phyloP scores from a whole-genome alignment of 2,329 filamentous ascomycete species.

The Penicillium decumbens region DNA sequence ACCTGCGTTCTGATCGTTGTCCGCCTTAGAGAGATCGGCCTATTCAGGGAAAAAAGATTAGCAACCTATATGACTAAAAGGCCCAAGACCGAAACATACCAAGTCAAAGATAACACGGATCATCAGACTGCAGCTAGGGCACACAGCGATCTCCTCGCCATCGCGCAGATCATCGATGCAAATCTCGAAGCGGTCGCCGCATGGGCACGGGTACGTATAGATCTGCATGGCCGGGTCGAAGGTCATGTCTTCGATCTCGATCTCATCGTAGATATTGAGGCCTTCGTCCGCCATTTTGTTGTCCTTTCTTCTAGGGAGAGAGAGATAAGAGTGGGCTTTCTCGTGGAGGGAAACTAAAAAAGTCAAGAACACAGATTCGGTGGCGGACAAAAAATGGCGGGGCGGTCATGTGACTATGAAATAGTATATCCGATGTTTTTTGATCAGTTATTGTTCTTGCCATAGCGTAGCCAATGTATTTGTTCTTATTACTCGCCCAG shows the following conservation, averaged over 20 bases:
- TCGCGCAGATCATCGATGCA: constrained; percentile 77
- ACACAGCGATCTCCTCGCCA: constrained; percentile 91
- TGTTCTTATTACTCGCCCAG: constrained; percentile 11
- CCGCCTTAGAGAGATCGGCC: constrained; percentile 51
- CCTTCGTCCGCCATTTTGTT: constrained; percentile 58
- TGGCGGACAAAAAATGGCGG: constrained; percentile 12
- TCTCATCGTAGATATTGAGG: constrained; percentile 85
- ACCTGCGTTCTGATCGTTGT: constrained; percentile 27
- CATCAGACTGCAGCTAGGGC: constrained; percentile 95
- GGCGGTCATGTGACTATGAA: constrained; percentile 29
- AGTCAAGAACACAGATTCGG: not conserved
- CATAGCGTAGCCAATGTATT: not conserved
- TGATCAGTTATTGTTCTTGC: not conserved
- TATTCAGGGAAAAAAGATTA: constrained; percentile 22
- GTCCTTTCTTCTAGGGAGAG: constrained; percentile 12
- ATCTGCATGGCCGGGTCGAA: constrained; percentile 76
- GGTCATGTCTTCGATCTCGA: constrained; percentile 98
- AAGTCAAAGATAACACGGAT: constrained; percentile 89
- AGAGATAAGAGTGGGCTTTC: not conserved
- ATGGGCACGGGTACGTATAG: constrained; percentile 95
- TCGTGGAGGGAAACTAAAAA: not conserved
- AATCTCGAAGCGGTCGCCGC: constrained; percentile 94
- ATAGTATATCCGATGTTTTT: constrained; percentile 4
- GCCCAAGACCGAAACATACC: constrained; percentile 47
- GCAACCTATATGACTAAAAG: not conserved